Evolutionary conservation across 164 flowering plant species (phyloP), one percentile per base, ranked within the genome.

Genomic region (Umbellularia californica): DNA sequence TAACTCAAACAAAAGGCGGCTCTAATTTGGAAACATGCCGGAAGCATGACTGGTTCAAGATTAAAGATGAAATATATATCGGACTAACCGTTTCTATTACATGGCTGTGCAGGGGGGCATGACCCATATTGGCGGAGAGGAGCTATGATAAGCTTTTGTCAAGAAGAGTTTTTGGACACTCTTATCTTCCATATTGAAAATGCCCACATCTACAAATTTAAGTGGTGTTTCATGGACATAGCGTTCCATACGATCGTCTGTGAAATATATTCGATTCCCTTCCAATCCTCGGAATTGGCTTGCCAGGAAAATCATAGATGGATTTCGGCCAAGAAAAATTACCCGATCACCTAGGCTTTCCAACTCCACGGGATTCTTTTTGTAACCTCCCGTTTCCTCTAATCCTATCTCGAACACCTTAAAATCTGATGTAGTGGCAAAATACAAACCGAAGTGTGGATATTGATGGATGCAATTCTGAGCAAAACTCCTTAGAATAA

Each of bases 321-420:
- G 82, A 79, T 89, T 87, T 68, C 90, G 92, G 17, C 93, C 92
- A 77, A 90, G 70, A 76, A 93, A 91, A 87, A 93, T 70, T 62
- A 91, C 75, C 15, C 69, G 76, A 68, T 91, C 88, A 13, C 85
- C 89, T 83, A 93, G 81, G 77, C 68, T 75, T 15, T 75, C 74
- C 75, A 91, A 78, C 80, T 81, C 86, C 70, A 71, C 69, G 91
- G 35, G 35, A 30, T 30, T 30, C 35, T 30, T 30, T 30, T 30
- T 30, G 35, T 30, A 30, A 5, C 5, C 35, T 30, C 35, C 93
- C 88, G 51, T 70, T 71, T 65, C 66, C 73, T 55, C 55, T 24
- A 58, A 64, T 70, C 84, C 82, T 76, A 90, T 73, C 85, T 66
- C 84, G 74, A 71, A 90, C 64, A 91, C 92, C 75, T 88, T 83